Conservation (phyloP, 2,329 filamentous ascomycete species). For the Paraconiothyrium brasiliense region DNA sequence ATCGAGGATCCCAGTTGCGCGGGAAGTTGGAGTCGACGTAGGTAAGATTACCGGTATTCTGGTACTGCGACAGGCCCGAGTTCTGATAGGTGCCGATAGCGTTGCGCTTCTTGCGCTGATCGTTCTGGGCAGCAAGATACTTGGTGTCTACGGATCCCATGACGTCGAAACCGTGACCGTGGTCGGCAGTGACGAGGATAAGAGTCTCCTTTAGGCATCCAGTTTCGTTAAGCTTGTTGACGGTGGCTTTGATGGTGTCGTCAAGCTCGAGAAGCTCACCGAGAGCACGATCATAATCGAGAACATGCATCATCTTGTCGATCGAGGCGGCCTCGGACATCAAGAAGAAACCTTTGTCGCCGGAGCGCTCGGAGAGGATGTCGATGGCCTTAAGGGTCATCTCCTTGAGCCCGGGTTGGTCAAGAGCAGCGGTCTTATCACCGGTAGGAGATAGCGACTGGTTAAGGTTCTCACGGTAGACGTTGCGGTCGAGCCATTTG, state of each 20-base stretch:
- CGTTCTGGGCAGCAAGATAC: slow-evolving; percentile 72
- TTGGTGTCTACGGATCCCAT: slow-evolving; percentile 83
- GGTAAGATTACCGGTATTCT: slow-evolving; percentile 65
- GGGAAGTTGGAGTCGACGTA: slow-evolving; percentile 84
- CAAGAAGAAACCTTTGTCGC: slow-evolving; percentile 81
- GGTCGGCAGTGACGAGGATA: slow-evolving; percentile 83
- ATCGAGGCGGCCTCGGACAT: slow-evolving; percentile 88
- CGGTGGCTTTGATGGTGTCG: slow-evolving; percentile 80
- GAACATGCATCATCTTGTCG: slow-evolving; percentile 87
- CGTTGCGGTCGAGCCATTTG: slow-evolving; percentile 86
- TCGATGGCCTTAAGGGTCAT: slow-evolving; percentile 91
- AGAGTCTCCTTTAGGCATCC: slow-evolving; percentile 78
- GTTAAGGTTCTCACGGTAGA: slow-evolving; percentile 76
- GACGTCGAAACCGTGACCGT: slow-evolving; percentile 90
- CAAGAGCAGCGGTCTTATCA: slow-evolving; percentile 69
- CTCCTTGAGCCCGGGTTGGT: slow-evolving; percentile 84
- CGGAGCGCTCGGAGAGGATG: slow-evolving; percentile 72
- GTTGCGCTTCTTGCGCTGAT: slow-evolving; percentile 76
- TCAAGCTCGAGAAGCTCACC: slow-evolving; percentile 87
- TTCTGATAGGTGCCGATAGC: slow-evolving; percentile 78
- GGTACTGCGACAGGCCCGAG: slow-evolving; percentile 80
- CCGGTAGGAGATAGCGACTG: slow-evolving; percentile 76
- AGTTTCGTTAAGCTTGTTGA: slow-evolving; percentile 73
- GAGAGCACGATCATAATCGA: slow-evolving; percentile 86
- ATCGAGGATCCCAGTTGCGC: slow-evolving; percentile 84